These are phyloP conservation scores for Hyphodiscus sp. DNA, from an alignment of 2,329 filamentous ascomycete genomes.

Conservation along the genomic window DNA sequence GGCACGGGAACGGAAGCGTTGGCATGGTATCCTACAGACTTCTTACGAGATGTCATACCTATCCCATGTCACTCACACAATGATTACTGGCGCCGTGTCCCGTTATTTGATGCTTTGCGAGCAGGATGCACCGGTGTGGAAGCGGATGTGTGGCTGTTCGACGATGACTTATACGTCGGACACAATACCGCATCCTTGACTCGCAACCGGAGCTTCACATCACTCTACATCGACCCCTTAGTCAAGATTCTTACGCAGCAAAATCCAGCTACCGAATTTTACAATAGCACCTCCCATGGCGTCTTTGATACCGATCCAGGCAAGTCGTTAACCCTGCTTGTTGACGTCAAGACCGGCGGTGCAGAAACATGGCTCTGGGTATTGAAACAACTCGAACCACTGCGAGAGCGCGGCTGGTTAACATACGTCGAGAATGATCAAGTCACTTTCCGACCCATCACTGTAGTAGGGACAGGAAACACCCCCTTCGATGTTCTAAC, in stretches of 20 bases:
- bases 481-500: slow-evolving; percentile 51
- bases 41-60: slow-evolving; percentile 46
- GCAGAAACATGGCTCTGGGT: slow-evolving; percentile 46
- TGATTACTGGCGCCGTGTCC: slow-evolving; percentile 60
- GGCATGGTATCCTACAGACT: slow-evolving; percentile 43
- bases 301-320: slow-evolving; percentile 48
- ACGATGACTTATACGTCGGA: slow-evolving; percentile 54
- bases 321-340: slow-evolving; percentile 54
- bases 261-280: slow-evolving; percentile 43
- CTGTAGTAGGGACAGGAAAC: slow-evolving; percentile 62
- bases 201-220: slow-evolving; percentile 49
- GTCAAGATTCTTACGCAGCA: slow-evolving; percentile 48
- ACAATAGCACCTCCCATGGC: slow-evolving; percentile 41
- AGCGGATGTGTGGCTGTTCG: slow-evolving; percentile 61
- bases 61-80: slow-evolving; percentile 62
- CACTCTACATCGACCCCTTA: slow-evolving; percentile 60
- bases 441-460: slow-evolving; percentile 51
- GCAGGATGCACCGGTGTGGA: slow-evolving; percentile 59
- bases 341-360: slow-evolving; percentile 62
- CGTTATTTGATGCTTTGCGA: slow-evolving; percentile 55
- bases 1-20: slow-evolving; percentile 35
- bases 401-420: slow-evolving; percentile 53
- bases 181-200: slow-evolving; percentile 52
- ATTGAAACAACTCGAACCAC: slow-evolving; percentile 47
- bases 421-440: slow-evolving; percentile 44